Conservation (phyloP, 306 rosid genomes). For the Gleditsia sinensis region DNA sequence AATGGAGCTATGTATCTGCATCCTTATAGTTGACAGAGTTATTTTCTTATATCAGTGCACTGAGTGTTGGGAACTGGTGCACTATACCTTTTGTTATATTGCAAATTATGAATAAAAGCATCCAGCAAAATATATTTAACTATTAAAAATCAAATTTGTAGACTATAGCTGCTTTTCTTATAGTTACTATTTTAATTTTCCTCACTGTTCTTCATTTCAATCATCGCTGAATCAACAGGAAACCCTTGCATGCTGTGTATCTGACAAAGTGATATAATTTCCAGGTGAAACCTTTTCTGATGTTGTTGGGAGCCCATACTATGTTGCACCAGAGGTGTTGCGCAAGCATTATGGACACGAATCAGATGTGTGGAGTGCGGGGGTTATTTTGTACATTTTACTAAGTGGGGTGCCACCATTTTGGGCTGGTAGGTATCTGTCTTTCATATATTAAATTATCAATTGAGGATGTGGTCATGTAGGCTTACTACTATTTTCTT, state of each 20-base stretch:
- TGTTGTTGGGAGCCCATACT: constrained; percentile 70
- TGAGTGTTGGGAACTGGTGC: neutral
- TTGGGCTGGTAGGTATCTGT: constrained; percentile 58
- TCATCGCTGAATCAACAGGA: constrained; percentile 4
- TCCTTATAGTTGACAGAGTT: constrained; percentile 3
- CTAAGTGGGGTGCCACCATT: constrained; percentile 72
- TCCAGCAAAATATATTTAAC: constrained; percentile 1
- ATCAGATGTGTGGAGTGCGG: constrained; percentile 73
- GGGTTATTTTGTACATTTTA: constrained; percentile 63
- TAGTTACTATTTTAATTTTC: constrained; percentile 8
- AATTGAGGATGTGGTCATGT: neutral
- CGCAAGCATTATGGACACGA: constrained; percentile 64
- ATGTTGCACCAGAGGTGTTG: constrained; percentile 75
- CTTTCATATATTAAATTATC: constrained; percentile 24
- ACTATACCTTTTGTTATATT: neutral
- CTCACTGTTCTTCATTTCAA: constrained; percentile 11
- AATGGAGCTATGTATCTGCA: constrained; percentile 14
- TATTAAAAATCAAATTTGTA: constrained; percentile 9
- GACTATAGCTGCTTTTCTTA: constrained; percentile 13
- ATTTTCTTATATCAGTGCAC: neutral
- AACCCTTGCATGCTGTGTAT: constrained; percentile 23
- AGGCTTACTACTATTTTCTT: constrained; percentile 4
- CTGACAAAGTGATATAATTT: constrained; percentile 28
- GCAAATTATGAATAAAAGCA: constrained; percentile 28
- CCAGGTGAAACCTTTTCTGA: constrained; percentile 61